A percentile compares a stretch with the other conserved stretches of the same genome.
Evolutionary conservation across 495 filamentous ascomycete species (phyloP).

Genomic region (Neurospora sp.): DNA sequence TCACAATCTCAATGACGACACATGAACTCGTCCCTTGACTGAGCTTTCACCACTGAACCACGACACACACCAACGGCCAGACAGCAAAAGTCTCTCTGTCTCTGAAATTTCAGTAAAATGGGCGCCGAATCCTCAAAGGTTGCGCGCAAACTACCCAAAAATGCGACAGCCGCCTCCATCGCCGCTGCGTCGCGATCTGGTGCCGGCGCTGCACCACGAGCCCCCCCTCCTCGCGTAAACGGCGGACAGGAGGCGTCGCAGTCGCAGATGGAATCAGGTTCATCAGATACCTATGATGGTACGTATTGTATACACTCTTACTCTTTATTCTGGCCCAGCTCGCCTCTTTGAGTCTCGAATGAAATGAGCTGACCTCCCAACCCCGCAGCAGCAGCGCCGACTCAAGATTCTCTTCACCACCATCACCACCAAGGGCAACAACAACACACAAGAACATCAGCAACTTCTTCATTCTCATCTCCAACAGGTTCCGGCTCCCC

Average conservation of each 20-base stretch:
- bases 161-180: background rate
- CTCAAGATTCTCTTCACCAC: background rate
- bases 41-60: background rate
- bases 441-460: background rate
- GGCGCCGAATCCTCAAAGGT: background rate
- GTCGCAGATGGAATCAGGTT: background rate
- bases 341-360: background rate
- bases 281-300: background rate
- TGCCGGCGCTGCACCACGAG: background rate
- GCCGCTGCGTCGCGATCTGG: background rate
- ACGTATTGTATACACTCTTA: background rate
- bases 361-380: background rate
- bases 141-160: background rate
- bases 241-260: background rate
- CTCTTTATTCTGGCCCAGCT: background rate
- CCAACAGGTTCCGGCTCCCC: background rate
- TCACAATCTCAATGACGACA: background rate
- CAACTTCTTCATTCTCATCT: background rate
- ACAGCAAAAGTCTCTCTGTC: background rate
- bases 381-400: background rate
- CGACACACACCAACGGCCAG: background rate
- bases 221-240: background rate
- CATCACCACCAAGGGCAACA: background rate
- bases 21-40: background rate
- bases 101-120: background rate